Evolutionary conservation across 2,329 filamentous ascomycete genomes (phyloP).

Genomic region (Orbilia blumenaviensis): DNA sequence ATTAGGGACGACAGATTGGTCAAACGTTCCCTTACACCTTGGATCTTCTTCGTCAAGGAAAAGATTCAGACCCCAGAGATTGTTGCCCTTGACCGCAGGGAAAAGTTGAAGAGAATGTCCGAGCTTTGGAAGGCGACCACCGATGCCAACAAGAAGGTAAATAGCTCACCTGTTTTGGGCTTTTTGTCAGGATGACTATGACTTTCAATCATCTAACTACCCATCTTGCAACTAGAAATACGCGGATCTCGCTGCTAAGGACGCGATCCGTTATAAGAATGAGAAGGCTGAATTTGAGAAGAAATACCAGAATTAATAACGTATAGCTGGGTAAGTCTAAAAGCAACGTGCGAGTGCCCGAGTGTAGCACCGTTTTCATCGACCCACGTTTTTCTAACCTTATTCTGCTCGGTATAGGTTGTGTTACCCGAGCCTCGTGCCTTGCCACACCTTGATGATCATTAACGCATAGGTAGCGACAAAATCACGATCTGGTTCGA

Average conservation of each 20-base stretch:
- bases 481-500: constrained; percentile 31
- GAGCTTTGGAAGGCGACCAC: neutral
- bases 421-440: constrained; percentile 16
- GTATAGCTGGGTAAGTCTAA: neutral
- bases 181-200: neutral
- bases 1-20: constrained; percentile 29
- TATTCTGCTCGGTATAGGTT: constrained; percentile 20
- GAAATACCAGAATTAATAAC: constrained; percentile 40
- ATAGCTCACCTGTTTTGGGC: neutral
- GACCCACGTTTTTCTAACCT: constrained; percentile 26
- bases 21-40: constrained; percentile 8
- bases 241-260: constrained; percentile 17
- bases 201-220: neutral
- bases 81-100: neutral
- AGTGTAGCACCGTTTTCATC: neutral
- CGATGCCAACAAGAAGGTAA: constrained; percentile 41
- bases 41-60: constrained; percentile 25
- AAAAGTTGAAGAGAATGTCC: neutral
- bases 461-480: neutral
- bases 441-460: neutral
- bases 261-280: constrained; percentile 13
- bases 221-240: constrained; percentile 37
- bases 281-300: constrained; percentile 43
- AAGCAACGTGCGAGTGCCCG: neutral
- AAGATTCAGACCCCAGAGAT: neutral